Base-by-base conservation (phyloP, 2,329 filamentous ascomycete species). In the Aspergillus cejpii region DNA sequence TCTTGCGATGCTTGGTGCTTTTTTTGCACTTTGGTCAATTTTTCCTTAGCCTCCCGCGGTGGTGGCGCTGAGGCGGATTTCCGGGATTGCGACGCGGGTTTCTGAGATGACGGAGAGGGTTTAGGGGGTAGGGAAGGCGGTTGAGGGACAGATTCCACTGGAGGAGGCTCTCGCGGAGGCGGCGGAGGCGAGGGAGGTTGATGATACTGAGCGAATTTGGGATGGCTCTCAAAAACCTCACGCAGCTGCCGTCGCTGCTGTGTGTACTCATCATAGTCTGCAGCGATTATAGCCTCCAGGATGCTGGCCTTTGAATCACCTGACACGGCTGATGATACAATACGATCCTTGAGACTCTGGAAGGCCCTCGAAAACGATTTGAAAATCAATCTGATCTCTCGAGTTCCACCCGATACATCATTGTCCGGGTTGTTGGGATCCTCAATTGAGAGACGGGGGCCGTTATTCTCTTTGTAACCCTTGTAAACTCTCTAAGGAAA, bases 341-440 rank as follows among this genome's bases (percentile, higher is more conserved):
- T 81, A 24, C 78, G 76, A 3, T 76, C 63, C 37, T 74, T 71
- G 12, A 94, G 67, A 2, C 64, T 63, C 7, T 71, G 58, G 58
- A 81, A 78, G 0, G 86, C 85, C 2, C 80, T 69, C 1, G 77
- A 71, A 63, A 98, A 97, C 10, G 76, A 74, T n/a, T 73, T 62
- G 52, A 87, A 71, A 39, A 96, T 85, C 6, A 78, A 71, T 0
- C 66, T 53, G 6, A 85, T 86, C 53, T 87, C 85, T 37, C 74
- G 77, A 0, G 89, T 92, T 7, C 90, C 90, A 7, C 89, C 89
- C 0, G 92, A 84, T 20, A 98, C 92, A 59, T 98, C 92, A 63
- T 97, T 97, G 20, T 76, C 71, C 0, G 79, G 64, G 47, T 87
- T 85, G 64, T 97, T 95, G 0, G 92, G 92, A 60, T 98, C 92